These are phyloP conservation scores for Phlebopus sp. DNA, from an alignment of 1,284 basidiomycete genomes.

Conservation along the genomic window DNA sequence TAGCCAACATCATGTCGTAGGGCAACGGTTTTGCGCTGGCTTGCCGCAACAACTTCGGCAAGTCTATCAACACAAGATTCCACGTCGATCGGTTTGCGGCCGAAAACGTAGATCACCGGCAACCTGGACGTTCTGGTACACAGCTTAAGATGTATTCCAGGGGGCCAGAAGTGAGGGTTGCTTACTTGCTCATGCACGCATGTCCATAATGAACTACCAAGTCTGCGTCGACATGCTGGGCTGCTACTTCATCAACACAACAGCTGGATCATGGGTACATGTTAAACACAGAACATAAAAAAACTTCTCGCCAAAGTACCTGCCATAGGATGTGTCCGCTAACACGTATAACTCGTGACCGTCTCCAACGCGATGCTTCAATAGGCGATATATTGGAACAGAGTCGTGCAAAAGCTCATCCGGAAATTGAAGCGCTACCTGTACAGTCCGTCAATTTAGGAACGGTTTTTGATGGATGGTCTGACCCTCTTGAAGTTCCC, in stretches of 20 bases:
- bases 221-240: constrained; percentile 92
- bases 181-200: constrained; percentile 89
- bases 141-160: constrained; percentile 1
- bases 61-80: constrained; percentile 50
- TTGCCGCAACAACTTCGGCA: constrained; percentile 30
- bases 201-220: constrained; percentile 95
- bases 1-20: constrained; percentile 83
- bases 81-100: constrained; percentile 59
- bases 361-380: constrained; percentile 55
- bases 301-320: constrained; percentile 44
- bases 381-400: constrained; percentile 77
- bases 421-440: constrained; percentile 95
- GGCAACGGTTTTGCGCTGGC: constrained; percentile 34
- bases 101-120: constrained; percentile 85
- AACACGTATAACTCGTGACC: constrained; percentile 80
- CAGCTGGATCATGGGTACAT: constrained; percentile 54
- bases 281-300: constrained; percentile 6
- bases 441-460: constrained; percentile 2
- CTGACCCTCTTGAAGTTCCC: constrained; percentile 60
- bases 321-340: constrained; percentile 97
- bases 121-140: constrained; percentile 66
- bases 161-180: no score
- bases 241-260: constrained; percentile 95
- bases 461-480: background rate
- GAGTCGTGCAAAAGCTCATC: constrained; percentile 90